Percentiles rank a stretch among this genome's conserved stretches.
phyloP scores from a whole-genome alignment of 192 early-diverging fungal genomes.

The Coemansia sp. region DNA sequence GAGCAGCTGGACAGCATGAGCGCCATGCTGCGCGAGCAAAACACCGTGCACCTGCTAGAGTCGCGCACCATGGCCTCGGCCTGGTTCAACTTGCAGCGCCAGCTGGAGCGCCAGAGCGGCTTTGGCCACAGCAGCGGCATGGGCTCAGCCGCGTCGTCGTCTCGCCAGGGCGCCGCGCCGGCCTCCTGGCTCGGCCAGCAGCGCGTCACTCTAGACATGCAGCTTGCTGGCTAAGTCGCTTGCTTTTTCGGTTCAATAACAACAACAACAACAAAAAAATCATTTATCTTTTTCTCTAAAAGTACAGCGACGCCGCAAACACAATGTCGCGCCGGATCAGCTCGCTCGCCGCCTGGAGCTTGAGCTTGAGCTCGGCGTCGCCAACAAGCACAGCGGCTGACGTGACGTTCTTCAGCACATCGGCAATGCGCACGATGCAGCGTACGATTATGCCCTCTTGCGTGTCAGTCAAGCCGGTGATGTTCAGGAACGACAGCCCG shows the following conservation, averaged over 20 bases:
- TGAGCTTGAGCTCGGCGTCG: constrained; percentile 81
- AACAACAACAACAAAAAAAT: not conserved
- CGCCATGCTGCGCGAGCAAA: constrained; percentile 64
- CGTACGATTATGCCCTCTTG: constrained; percentile 95
- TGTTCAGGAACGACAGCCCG: constrained; percentile 89
- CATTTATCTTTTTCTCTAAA: constrained; percentile 18
- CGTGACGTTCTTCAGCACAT: constrained; percentile 88
- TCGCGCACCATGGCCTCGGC: constrained; percentile 83
- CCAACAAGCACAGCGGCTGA: constrained; percentile 89
- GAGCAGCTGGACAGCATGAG: constrained; percentile 72
- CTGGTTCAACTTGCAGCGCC: constrained; percentile 63
- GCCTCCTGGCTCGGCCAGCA: constrained; percentile 77
- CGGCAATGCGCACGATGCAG: constrained; percentile 90
- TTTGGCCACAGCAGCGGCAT: constrained; percentile 45
- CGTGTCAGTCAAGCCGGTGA: constrained; percentile 91
- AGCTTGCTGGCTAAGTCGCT: constrained; percentile 42
- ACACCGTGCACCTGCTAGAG: constrained; percentile 64
- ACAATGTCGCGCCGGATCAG: constrained; percentile 95
- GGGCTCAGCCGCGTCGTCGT: constrained; percentile 31
- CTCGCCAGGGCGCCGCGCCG: constrained; percentile 47
- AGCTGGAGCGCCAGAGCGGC: constrained; percentile 57
- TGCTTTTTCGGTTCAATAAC: not conserved
- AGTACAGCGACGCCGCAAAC: constrained; percentile 90
- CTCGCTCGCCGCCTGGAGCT: constrained; percentile 89
- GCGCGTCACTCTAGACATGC: constrained; percentile 63